Evolutionary conservation across 202 grass and related monocot species (phyloP), one percentile per base, ranked within the genome.

Genomic region (Bolboschoenoplectus hybrid): DNA sequence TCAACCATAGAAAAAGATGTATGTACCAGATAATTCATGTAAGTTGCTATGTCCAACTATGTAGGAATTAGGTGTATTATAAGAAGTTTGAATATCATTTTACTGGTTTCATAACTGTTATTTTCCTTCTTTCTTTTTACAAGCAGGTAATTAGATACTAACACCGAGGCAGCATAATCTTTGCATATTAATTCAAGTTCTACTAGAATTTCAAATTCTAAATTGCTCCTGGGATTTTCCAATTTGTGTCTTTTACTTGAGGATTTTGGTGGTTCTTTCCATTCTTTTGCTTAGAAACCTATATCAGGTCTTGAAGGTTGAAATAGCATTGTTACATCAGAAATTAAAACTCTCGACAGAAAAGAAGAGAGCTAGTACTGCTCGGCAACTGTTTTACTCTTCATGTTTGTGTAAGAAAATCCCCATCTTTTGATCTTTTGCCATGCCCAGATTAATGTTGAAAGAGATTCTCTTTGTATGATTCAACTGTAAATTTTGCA

Each of bases 401-500:
- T 56, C 74, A 58, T 78, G 74, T 78, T 78, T 55, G 34, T 26
- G 26, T 26, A 26, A 26, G 4, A 43, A 2, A 16, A 2, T 58
- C 73, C 32, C 26, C 2, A 11, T 76, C 49, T 53, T 34, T 26
- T 75, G 16, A 12, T 56, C 32, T 76, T 76, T 76, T 76, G 11
- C 46, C 46, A 75, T 75, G 72, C 47, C 47, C 20, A 55, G 56
- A 55, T 38, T 38, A 34, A 39, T 57, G 7, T 36, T 79, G 51
- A 26, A 26, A 26, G 26, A 39, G 36, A 13, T 36, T 10, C 7
- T 41, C 6, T 58, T 38, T 79, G 35, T 79, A 39, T 0, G 7
- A 60, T 79, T 79, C 50, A 79, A 79, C 34, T 79, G 74, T 77
- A 77, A 77, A 77, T 77, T 39, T 36, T 55, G 74, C 40, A 75